A percentile compares a stretch with the other conserved stretches of the same genome.
Conservation (phyloP, 2,329 filamentous ascomycete species). For the Biscogniauxia mediterranea region DNA sequence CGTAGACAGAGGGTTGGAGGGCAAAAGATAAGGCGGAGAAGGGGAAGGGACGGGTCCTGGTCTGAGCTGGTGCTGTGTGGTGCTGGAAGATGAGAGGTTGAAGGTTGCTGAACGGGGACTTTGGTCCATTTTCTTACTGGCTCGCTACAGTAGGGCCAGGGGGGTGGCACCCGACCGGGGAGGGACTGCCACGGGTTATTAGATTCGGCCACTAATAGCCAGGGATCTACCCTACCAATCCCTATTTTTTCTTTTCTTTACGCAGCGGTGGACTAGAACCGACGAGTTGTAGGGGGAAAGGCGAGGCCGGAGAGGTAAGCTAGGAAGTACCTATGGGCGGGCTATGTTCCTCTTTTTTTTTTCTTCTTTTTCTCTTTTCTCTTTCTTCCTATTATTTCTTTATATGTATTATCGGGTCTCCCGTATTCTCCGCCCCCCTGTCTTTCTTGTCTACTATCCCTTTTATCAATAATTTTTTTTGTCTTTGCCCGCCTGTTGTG, state of each 20-base stretch:
- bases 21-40: slow-evolving; percentile 18
- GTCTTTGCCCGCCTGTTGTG: background rate
- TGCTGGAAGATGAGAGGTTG: background rate
- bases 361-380: background rate
- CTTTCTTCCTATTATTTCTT: background rate
- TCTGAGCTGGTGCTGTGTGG: background rate
- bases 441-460: background rate
- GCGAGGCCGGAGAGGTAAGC: background rate
- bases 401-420: no score
- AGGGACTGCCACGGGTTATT: slow-evolving; percentile 16
- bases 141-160: background rate
- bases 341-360: background rate
- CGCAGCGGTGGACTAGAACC: background rate
- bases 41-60: slow-evolving; percentile 9
- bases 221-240: slow-evolving; percentile 3
- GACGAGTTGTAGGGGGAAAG: background rate
- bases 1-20: background rate
- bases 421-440: no score
- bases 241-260: background rate
- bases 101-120: background rate
- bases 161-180: slow-evolving; percentile 10
- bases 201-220: slow-evolving; percentile 18
- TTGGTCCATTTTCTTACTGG: slow-evolving; percentile 10
- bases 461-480: background rate
- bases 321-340: background rate